Conservation (phyloP, 2,329 filamentous ascomycete genomes). For the Diaporthe citriasiana region DNA sequence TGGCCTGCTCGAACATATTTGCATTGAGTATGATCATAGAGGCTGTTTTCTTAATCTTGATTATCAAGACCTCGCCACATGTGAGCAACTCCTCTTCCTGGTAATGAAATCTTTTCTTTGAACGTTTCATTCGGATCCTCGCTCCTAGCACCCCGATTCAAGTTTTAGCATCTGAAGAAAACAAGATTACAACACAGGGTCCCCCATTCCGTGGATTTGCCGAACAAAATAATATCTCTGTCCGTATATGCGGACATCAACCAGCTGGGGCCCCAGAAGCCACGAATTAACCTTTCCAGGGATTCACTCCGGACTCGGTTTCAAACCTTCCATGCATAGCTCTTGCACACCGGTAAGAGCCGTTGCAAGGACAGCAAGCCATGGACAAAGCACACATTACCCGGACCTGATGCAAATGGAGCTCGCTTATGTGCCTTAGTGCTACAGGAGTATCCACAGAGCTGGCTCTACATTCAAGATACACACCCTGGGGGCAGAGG, state of each 20-base stretch:
- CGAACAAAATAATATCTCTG: background rate
- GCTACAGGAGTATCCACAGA: background rate
- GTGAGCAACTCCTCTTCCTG: background rate
- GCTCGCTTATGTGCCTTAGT: slow-evolving; percentile 10
- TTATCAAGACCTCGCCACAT: background rate
- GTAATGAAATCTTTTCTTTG: background rate
- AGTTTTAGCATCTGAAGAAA: background rate
- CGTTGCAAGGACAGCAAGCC: background rate
- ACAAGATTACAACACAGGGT: background rate
- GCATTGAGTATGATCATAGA: background rate
- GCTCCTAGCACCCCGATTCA: background rate
- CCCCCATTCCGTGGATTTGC: background rate
- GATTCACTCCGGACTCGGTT: background rate
- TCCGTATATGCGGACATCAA: background rate
- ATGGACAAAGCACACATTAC: background rate
- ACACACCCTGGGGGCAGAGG: background rate
- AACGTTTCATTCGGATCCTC: background rate
- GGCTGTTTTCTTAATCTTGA: background rate
- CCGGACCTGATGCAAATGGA: background rate
- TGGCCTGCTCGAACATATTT: background rate
- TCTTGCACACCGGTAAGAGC: slow-evolving; percentile 10
- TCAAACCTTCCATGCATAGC: slow-evolving; percentile 5
- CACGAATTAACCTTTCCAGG: background rate
- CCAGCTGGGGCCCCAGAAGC: background rate
- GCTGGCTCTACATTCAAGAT: background rate